Conservation (phyloP, 2,329 filamentous ascomycete genomes). For the Fusarium sp. region DNA sequence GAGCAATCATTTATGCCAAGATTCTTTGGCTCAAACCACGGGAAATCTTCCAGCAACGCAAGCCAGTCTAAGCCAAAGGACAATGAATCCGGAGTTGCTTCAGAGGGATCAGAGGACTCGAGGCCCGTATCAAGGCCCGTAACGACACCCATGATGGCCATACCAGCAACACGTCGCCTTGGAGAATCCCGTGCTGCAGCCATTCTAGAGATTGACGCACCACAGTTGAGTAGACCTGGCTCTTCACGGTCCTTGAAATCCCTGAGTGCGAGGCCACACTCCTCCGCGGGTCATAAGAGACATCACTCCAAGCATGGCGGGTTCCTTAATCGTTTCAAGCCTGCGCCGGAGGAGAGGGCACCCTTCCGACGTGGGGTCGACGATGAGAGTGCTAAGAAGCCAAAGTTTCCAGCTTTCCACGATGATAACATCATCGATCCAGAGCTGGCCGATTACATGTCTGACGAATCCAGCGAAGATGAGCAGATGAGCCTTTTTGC, state of each 20-base stretch:
- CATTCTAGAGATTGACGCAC: slow-evolving; percentile 88
- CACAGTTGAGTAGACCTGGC: slow-evolving; percentile 87
- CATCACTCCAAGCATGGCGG: slow-evolving; percentile 88
- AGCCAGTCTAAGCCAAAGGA: slow-evolving; percentile 54
- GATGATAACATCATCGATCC: slow-evolving; percentile 99
- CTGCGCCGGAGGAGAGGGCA: slow-evolving; percentile 80
- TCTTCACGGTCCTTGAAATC: slow-evolving; percentile 92
- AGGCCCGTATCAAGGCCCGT: slow-evolving; percentile 67
- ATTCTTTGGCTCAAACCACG: slow-evolving; percentile 69
- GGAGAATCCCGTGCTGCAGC: slow-evolving; percentile 87
- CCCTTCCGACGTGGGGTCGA: slow-evolving; percentile 83
- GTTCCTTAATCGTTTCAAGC: slow-evolving; percentile 80
- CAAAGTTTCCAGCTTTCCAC: slow-evolving; percentile 89
- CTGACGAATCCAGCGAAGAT: slow-evolving; percentile 92
- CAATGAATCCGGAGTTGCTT: slow-evolving; percentile 55
- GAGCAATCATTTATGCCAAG: slow-evolving; percentile 76
- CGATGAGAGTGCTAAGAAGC: slow-evolving; percentile 74
- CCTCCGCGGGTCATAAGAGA: slow-evolving; percentile 79
- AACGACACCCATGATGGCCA: slow-evolving; percentile 79
- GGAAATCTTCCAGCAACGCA: slow-evolving; percentile 55
- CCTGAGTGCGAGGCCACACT: slow-evolving; percentile 77
- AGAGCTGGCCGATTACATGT: slow-evolving; percentile 94
- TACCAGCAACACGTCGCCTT: slow-evolving; percentile 72
- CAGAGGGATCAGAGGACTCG: slow-evolving; percentile 61
- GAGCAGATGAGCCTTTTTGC: slow-evolving; percentile 91